These are phyloP conservation scores for Chaetothyriales sp. DNA, from an alignment of 2,329 filamentous ascomycete genomes.

Conservation along the genomic window DNA sequence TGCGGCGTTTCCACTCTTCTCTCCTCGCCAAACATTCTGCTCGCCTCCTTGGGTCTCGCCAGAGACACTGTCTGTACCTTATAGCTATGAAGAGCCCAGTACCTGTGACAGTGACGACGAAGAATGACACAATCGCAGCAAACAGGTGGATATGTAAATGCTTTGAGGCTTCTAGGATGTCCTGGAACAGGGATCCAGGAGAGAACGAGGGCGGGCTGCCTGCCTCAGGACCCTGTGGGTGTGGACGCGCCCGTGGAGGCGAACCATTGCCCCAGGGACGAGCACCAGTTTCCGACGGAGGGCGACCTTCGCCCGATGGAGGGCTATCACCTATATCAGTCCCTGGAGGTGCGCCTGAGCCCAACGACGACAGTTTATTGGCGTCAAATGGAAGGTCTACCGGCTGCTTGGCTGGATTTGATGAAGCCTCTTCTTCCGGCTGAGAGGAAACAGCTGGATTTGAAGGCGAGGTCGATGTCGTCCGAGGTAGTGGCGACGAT, in stretches of 20 bases:
- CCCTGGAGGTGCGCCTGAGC: conserved; percentile 5
- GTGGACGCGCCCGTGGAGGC: neutral
- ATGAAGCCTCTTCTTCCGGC: neutral
- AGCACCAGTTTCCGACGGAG: neutral
- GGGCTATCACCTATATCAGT: conserved; percentile 1
- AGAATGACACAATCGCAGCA: conserved; percentile 24
- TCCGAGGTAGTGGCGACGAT: neutral
- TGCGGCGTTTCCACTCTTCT: conserved; percentile 39
- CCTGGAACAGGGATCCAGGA: neutral
- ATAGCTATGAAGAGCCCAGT: conserved; percentile 30
- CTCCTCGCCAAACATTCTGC: conserved; percentile 38
- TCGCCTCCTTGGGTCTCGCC: conserved; percentile 34
- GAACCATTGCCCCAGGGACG: conserved; percentile 1
- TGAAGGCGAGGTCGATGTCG: neutral
- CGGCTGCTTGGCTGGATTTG: neutral
- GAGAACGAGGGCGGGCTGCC: neutral
- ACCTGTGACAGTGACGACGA: conserved; percentile 26
- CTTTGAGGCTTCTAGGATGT: neutral
- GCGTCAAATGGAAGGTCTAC: conserved; percentile 1
- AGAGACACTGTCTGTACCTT: conserved; percentile 27
- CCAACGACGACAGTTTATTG: neutral
- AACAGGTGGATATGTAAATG: conserved; percentile 3
- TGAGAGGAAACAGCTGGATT: neutral
- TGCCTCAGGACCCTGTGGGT: neutral
- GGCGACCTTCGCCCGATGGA: neutral